Evolutionary conservation across 306 rosid genomes (phyloP), one percentile per base, ranked within the genome.

Genomic region (Vicia faba): DNA sequence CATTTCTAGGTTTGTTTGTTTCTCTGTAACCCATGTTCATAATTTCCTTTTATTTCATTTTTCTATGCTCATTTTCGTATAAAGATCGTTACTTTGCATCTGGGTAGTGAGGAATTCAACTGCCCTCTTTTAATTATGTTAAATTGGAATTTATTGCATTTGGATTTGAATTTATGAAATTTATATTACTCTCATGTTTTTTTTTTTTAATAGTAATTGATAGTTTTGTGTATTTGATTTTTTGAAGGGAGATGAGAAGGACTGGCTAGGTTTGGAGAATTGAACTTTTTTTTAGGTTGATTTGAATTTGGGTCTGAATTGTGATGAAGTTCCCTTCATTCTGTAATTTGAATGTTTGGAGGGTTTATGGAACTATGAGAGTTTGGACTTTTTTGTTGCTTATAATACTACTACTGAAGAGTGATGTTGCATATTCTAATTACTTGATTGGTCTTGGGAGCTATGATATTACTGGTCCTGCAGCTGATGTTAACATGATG

Each of bases 401-500:
- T 1, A 6, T 68, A 25, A 28, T 62, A 8, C 5, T 78, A 8
- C 45, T 66, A 53, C 39, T 74, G 33, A 78, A 61, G 60, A 61
- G 71, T 72, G 68, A 57, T 40, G 20, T 61, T 23, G 86, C 41
- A 8, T 25, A 25, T 64, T 83, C 91, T 48, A 65, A 79, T 62
- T 88, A 86, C 69, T 83, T 80, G 89, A 61, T 88, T 78, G 98
- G 98, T 28, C 82, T 89, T 51, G 98, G 96, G 66, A 93, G 96
- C 84, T 86, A 86, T 81, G 98, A 93, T 66, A 87, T 93, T 41
- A 93, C 98, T 1, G 98, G 98, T 31, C 98, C 98, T 48, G 98
- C 97, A 0, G 97, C 98, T 64, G 98, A 93, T 82, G 96, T 84
- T 68, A 93, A 89, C 69, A 82, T 93, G 98, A 91, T 89, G 97